Evolutionary conservation across 768 basidiomycete genomes (phyloP).

Genomic region (Leccinum barrowsii): DNA sequence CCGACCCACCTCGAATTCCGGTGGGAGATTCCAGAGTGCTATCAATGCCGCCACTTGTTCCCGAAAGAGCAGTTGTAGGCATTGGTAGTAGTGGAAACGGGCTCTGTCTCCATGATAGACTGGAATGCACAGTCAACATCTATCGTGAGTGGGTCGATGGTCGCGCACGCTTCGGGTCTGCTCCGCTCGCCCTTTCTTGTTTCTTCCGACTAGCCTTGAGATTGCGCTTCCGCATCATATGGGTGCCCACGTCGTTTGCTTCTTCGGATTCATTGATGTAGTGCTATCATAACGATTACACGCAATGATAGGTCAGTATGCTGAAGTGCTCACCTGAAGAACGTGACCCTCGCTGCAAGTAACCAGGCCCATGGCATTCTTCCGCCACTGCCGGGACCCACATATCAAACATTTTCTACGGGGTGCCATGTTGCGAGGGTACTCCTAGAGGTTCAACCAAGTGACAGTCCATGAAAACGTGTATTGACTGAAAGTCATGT

Average conservation of each 20-base stretch:
- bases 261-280: constrained; percentile 81
- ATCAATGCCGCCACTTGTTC: constrained; percentile 67
- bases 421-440: constrained; percentile 43
- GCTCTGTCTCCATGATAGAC: constrained; percentile 84
- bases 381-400: constrained; percentile 84
- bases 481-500: constrained; percentile 5
- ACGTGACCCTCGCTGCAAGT: constrained; percentile 92
- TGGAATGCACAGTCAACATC: constrained; percentile 29
- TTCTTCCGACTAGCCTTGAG: constrained; percentile 56
- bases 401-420: constrained; percentile 72
- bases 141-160: neutral
- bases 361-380: constrained; percentile 77
- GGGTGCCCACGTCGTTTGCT: constrained; percentile 57
- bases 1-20: constrained; percentile 69
- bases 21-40: constrained; percentile 65
- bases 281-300: constrained; percentile 43
- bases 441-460: neutral
- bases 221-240: constrained; percentile 62
- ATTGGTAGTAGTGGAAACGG: constrained; percentile 78
- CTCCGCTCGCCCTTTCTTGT: constrained; percentile 46
- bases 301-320: neutral
- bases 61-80: constrained; percentile 76
- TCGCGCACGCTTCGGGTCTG: constrained; percentile 56
- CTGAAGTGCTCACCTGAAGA: constrained; percentile 58
- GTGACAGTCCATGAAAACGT: neutral